Base-by-base conservation (phyloP, 2,329 filamentous ascomycete genomes). In the Phialophora verrucosa region DNA sequence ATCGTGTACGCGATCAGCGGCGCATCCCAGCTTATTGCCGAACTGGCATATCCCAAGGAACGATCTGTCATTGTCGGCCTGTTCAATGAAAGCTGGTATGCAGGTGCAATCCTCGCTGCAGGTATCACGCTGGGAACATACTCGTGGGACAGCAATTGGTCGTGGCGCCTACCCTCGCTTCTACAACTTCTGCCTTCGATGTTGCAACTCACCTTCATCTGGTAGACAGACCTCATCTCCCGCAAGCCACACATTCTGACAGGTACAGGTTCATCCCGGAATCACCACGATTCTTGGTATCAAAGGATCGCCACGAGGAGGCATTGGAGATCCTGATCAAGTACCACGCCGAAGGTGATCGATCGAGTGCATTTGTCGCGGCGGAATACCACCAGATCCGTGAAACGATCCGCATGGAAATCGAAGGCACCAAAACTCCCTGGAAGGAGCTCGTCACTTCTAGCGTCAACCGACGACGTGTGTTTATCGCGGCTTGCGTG, bases 151-250 rank as follows among this genome's bases (percentile, higher is more conserved):
- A 82, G 66, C 72, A 71, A 83, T 74, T 83, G 78, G 72, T 77
- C 81, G 7, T 90, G 87, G 87, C 80, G 87, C 1, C 88, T 90
- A 66, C 88, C 87, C 0, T 83, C 90, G 47, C 86, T 87, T 0
- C 87, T 89, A 73, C 88, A 91, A 71, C 88, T 89, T 56, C 76
- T 88, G 0, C 87, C 87, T 0, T 83, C 89, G 0, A 66, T 88
- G 1, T 63, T 85, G 0, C 80, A 90, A 0, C 78, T 90, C 61
- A 71, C 72, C 1, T 74, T 82, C 7, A 83, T 89, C 32, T 87
- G 85, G 82, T 68, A 47, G 44, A 62, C 20, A 44, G 10, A 1
- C 2, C 8, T 31, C 2, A 6, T 10, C 42, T 42, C 32, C 6
- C 31, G 2, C 29, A 27, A 23, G 51, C 6, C 51, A 17, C 50